Evolutionary conservation across 257 asterid species (phyloP).

Genomic region (Solanum pinnatisectum): DNA sequence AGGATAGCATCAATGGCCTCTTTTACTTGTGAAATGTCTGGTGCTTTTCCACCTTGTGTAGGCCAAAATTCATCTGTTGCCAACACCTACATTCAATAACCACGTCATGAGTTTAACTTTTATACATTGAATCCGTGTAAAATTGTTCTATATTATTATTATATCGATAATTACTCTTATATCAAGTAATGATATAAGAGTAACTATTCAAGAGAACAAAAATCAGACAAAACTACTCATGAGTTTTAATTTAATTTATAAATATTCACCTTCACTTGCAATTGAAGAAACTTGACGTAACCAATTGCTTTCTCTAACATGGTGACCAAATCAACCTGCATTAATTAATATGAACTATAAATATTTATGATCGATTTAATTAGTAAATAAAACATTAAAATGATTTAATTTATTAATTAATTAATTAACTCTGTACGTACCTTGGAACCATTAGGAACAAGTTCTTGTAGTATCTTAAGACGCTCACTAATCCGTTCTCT

Average conservation of each 20-base stretch:
- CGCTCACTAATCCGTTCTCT: constrained; percentile 74
- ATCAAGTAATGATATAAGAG: no score
- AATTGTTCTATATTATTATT: background rate
- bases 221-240: background rate
- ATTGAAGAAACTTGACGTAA: constrained; percentile 82
- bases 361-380: background rate
- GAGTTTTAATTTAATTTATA: background rate
- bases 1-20: constrained; percentile 84
- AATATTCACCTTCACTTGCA: constrained; percentile 72
- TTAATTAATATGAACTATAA: background rate
- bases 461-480: constrained; percentile 70
- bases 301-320: constrained; percentile 89
- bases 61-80: constrained; percentile 98
- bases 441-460: constrained; percentile 94
- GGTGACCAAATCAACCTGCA: constrained; percentile 92
- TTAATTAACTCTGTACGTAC: constrained; percentile 27
- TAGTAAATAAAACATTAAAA: background rate
- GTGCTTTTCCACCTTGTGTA: constrained; percentile 75
- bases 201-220: background rate
- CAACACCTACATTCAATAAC: constrained; percentile 41
- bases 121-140: background rate
- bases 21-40: constrained; percentile 72
- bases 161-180: background rate
- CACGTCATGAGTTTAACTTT: background rate
- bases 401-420: background rate